These are phyloP conservation scores for Boechera retrofracta DNA, from an alignment of 345 rosid species.

Conservation along the genomic window DNA sequence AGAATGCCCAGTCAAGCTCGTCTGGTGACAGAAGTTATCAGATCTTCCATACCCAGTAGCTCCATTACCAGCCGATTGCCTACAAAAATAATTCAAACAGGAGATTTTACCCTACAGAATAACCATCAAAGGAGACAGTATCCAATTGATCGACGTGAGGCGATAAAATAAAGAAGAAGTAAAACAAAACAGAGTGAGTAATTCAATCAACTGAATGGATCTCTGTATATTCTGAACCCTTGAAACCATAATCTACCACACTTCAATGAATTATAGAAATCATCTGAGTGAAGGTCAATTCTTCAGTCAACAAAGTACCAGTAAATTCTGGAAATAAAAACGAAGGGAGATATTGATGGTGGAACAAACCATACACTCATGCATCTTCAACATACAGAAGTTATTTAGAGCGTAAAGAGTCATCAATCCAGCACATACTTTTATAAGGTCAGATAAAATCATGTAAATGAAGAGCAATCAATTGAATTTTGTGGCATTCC, in stretches of 20 bases:
- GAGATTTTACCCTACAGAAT: slow-evolving; percentile 23
- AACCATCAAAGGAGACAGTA: slow-evolving; percentile 20
- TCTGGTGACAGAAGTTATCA: slow-evolving; percentile 64
- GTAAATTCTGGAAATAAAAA: slow-evolving; percentile 15
- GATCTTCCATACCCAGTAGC: slow-evolving; percentile 67
- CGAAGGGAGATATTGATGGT: not conserved
- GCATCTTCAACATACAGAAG: slow-evolving; percentile 30
- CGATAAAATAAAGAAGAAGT: slow-evolving; percentile 24
- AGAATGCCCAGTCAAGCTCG: slow-evolving; percentile 62
- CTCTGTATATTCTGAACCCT: slow-evolving; percentile 30
- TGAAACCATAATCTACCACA: slow-evolving; percentile 29
- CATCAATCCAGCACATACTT: slow-evolving; percentile 32
- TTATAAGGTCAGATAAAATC: slow-evolving; percentile 29
- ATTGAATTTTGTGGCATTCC: slow-evolving; percentile 14
- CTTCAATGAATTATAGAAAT: slow-evolving; percentile 21
- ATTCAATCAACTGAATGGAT: slow-evolving; percentile 25
- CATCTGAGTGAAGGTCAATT: slow-evolving; percentile 5
- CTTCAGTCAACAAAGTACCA: slow-evolving; percentile 15
- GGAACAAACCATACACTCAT: slow-evolving; percentile 13
- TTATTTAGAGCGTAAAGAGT: slow-evolving; percentile 5
- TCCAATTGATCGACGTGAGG: slow-evolving; percentile 13
- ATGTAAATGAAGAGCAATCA: slow-evolving; percentile 7
- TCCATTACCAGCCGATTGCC: slow-evolving; percentile 73
- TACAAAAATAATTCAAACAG: slow-evolving; percentile 48
- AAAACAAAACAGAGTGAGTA: slow-evolving; percentile 28